Conservation (phyloP, 805 yeast genomes). For the Clavispora fructus region DNA sequence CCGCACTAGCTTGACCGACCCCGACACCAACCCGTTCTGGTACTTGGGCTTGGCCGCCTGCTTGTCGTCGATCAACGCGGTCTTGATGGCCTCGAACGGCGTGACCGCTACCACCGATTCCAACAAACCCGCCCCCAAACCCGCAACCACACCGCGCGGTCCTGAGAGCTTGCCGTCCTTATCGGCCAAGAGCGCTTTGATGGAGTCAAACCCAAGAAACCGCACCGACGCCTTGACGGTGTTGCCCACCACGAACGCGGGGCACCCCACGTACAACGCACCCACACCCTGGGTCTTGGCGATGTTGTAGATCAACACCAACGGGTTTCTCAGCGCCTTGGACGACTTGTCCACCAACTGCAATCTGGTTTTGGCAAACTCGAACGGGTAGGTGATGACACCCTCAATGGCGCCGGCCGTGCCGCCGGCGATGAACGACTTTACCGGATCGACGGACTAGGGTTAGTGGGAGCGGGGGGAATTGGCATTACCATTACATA, state of each 20-base stretch:
- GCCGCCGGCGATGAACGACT: constrained; percentile 92
- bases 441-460: constrained; percentile 58
- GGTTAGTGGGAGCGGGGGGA: constrained; percentile 4
- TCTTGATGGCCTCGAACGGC: constrained; percentile 94
- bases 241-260: constrained; percentile 93
- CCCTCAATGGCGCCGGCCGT: constrained; percentile 97
- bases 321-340: constrained; percentile 73
- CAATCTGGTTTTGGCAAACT: constrained; percentile 90
- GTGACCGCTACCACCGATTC: constrained; percentile 93
- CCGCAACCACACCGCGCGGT: constrained; percentile 89
- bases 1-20: constrained; percentile 57
- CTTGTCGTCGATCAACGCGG: constrained; percentile 91
- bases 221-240: constrained; percentile 96
- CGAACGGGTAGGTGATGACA: constrained; percentile 88
- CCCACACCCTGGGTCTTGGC: constrained; percentile 74
- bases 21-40: constrained; percentile 55
- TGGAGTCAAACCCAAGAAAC: constrained; percentile 86
- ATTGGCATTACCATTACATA: constrained; percentile 1
- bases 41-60: constrained; percentile 74
- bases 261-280: constrained; percentile 89
- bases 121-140: constrained; percentile 93
- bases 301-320: constrained; percentile 68
- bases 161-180: constrained; percentile 84
- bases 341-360: constrained; percentile 70
- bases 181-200: constrained; percentile 73